Percentiles rank a stretch among this genome's conserved stretches.
phyloP scores from a whole-genome alignment of 441 rosid genomes.

The Erodium chrysanthum region DNA sequence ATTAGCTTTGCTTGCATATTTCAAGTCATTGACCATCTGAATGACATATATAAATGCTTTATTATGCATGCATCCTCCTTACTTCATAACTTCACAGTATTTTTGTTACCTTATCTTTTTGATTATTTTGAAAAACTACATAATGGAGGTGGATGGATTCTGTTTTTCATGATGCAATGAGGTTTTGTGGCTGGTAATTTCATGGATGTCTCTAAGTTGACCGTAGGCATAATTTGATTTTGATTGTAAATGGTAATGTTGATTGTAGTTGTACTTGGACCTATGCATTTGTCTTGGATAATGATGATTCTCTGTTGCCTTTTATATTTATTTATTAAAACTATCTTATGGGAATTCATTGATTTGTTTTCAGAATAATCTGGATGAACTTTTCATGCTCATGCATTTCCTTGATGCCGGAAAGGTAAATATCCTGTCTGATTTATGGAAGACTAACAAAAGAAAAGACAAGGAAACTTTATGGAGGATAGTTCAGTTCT shows the following conservation, averaged over 20 bases:
- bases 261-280: no score
- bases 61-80: not conserved
- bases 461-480: no score
- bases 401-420: constrained; percentile 99
- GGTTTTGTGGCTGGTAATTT: not conserved
- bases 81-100: not conserved
- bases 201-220: constrained; percentile 1
- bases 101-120: not conserved
- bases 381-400: constrained; percentile 99
- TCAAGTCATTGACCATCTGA: not conserved
- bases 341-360: constrained; percentile 25
- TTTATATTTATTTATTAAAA: no score
- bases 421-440: constrained; percentile 50
- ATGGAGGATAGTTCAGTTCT: not conserved
- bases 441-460: constrained; percentile 6
- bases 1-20: not conserved
- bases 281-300: not conserved
- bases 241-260: not conserved
- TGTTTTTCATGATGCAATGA: not conserved
- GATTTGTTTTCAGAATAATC: constrained; percentile 70
- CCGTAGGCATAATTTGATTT: not conserved
- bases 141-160: constrained; percentile 10
- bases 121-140: not conserved
- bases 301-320: not conserved
- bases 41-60: constrained; percentile 2